Evolutionary conservation across 2,329 filamentous ascomycete genomes (phyloP), one percentile per base, ranked within the genome.

Genomic region (Plenodomus tracheiphilus): DNA sequence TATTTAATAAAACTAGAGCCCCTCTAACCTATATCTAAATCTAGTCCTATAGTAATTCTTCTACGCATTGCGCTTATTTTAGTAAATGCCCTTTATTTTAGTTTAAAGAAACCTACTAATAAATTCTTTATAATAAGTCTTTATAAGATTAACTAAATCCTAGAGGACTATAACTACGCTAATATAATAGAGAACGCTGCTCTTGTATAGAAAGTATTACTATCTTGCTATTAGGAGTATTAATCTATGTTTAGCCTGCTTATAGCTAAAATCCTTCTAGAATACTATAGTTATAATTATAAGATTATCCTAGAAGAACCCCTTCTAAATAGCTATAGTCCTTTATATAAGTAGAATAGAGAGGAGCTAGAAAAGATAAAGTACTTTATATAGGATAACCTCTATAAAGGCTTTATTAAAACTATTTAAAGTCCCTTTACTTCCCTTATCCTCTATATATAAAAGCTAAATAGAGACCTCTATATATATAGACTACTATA

Each of bases 401-500:
- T 36, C 4, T 36, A 36, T 5, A 36, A 36, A 7, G 17, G 32
- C 5, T 36, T n/a, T 36, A 36, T 36, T 36, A 36, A 36, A 13
- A 5, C 15, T 6, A 36, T 18, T 37, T 21, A 41, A 21, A 43
- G 41, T 19, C 25, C 18, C 32, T 40, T 36, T 35, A 25, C 20
- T 20, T 39, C 5, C 2, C 19, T 11, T 21, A 41, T 47, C 21
- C 25, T 47, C 19, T 32, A 19, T 16, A n/a, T 41, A n/a, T 30
- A 32, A 17, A 46, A 46, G 16, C 36, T 21, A 5, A 46, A 46
- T 28, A 41, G 38, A 32, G 22, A 40, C 19, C n/a, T 46, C 6
- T 17, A 30, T 7, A 46, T 46, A 42, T 43, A 39, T 58, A 22
- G 25, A 58, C 19, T 58, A 53, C 35, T 44, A 47, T 20, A 21